Evolutionary conservation across 208 protist species (phyloP).

Genomic region (Wallacemonas collosoma): DNA sequence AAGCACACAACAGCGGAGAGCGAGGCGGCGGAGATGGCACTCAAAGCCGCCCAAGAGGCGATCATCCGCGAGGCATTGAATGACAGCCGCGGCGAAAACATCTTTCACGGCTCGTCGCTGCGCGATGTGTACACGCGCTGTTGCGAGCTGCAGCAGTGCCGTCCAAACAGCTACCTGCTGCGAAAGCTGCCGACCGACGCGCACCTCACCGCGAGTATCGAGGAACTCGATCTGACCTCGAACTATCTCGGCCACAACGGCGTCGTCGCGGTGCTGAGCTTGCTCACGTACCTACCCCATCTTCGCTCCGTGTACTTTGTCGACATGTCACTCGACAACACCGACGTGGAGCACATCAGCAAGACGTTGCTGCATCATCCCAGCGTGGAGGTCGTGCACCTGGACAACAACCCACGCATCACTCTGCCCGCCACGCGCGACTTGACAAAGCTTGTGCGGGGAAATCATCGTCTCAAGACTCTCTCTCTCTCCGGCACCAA

Average conservation of each 20-base stretch:
- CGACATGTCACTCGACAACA: conserved; percentile 89
- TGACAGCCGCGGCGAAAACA: conserved; percentile 46
- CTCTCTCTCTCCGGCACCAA: conserved; percentile 71
- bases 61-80: conserved; percentile 37
- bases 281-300: conserved; percentile 71
- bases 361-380: conserved; percentile 51
- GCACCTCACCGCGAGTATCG: conserved; percentile 65
- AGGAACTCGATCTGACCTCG: conserved; percentile 85
- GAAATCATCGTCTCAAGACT: conserved; percentile 54
- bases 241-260: conserved; percentile 91
- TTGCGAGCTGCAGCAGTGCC: conserved; percentile 80
- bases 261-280: conserved; percentile 80
- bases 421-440: conserved; percentile 74
- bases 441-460: conserved; percentile 71
- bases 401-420: conserved; percentile 83
- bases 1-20: conserved; percentile 7
- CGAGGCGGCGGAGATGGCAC: not conserved
- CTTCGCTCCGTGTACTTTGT: conserved; percentile 78
- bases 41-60: conserved; percentile 15
- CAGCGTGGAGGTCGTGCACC: conserved; percentile 53
- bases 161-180: conserved; percentile 89
- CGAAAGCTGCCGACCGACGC: conserved; percentile 78
- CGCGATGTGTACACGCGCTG: conserved; percentile 82
- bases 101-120: conserved; percentile 66
- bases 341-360: conserved; percentile 77